Percentiles rank a stretch among this genome's conserved stretches.
Evolutionary conservation across 768 basidiomycete genomes (phyloP).

Genomic region (Mrakia blollopis): DNA sequence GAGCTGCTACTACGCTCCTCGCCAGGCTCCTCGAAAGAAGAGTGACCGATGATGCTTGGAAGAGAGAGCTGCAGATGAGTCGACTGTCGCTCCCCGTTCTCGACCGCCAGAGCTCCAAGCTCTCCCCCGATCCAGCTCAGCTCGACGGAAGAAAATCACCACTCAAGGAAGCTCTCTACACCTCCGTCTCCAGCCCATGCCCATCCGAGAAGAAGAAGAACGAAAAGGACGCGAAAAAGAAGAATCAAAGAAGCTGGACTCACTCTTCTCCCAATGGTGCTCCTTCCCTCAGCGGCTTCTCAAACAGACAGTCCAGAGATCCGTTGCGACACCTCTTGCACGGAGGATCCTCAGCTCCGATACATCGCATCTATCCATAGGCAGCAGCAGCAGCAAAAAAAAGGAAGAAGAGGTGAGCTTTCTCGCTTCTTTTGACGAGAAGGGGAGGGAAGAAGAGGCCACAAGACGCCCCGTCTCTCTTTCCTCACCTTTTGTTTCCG

Average conservation of each 20-base stretch:
- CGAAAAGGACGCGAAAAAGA: background rate
- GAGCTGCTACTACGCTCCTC: too few relatives aligned
- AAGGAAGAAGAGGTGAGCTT: background rate
- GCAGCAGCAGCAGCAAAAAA: too few relatives aligned
- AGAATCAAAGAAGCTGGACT: slow-evolving; percentile 45
- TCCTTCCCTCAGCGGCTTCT: slow-evolving; percentile 83
- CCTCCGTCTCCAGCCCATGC: slow-evolving; percentile 26
- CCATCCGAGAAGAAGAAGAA: slow-evolving; percentile 30
- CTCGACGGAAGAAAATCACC: too few relatives aligned
- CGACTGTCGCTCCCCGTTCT: too few relatives aligned
- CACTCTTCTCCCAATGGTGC: slow-evolving; percentile 86
- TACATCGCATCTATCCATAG: slow-evolving; percentile 73
- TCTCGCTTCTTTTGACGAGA: too few relatives aligned
- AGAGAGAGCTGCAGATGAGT: too few relatives aligned
- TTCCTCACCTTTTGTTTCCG: slow-evolving; percentile 31
- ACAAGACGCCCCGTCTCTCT: background rate
- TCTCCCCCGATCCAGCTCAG: too few relatives aligned
- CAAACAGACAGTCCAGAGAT: slow-evolving; percentile 86
- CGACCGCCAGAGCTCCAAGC: too few relatives aligned
- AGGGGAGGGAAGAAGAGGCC: background rate
- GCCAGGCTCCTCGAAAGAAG: too few relatives aligned
- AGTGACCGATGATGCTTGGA: too few relatives aligned
- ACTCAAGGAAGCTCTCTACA: background rate
- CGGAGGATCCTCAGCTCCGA: slow-evolving; percentile 93
- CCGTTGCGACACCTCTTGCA: slow-evolving; percentile 87